Evolutionary conservation across 805 yeast species (phyloP).

Genomic region (Spathaspora arborariae): DNA sequence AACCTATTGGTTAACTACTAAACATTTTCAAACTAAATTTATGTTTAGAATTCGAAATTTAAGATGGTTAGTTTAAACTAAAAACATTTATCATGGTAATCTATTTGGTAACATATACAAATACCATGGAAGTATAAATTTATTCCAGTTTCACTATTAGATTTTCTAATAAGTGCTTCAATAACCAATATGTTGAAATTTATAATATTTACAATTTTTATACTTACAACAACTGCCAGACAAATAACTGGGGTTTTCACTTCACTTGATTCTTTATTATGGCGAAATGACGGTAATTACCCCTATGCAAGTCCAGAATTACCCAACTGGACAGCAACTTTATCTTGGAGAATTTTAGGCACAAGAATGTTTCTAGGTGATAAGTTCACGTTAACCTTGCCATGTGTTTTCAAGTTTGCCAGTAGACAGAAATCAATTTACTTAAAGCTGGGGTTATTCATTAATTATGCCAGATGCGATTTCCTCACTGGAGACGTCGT

Average conservation of each 20-base stretch:
- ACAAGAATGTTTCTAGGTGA: slow-evolving; percentile 17
- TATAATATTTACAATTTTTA: too few species aligned
- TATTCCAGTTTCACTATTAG: too few species aligned
- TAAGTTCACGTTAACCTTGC: slow-evolving; percentile 21
- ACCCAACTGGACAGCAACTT: slow-evolving; percentile 17
- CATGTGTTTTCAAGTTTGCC: slow-evolving; percentile 24
- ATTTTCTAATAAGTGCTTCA: too few species aligned
- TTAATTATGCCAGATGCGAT: slow-evolving; percentile 20
- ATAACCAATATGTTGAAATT: too few species aligned
- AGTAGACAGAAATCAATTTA: slow-evolving; percentile 9
- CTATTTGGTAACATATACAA: too few species aligned
- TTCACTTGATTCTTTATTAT: background rate
- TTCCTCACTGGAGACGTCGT: slow-evolving; percentile 14
- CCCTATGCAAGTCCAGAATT: slow-evolving; percentile 1
- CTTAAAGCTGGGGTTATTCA: slow-evolving; percentile 10
- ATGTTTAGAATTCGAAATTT: too few species aligned
- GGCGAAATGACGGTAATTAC: background rate
- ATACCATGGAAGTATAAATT: too few species aligned
- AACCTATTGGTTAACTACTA: too few species aligned
- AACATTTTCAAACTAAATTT: too few species aligned
- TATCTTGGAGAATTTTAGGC: slow-evolving; percentile 20
- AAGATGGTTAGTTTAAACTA: too few species aligned
- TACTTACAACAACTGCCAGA: background rate
- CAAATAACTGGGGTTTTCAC: background rate
- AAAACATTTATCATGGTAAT: too few species aligned